Evolutionary conservation across 192 early-diverging fungal genomes (phyloP), one percentile per base, ranked within the genome.

Genomic region (Glomus cerebriforme): DNA sequence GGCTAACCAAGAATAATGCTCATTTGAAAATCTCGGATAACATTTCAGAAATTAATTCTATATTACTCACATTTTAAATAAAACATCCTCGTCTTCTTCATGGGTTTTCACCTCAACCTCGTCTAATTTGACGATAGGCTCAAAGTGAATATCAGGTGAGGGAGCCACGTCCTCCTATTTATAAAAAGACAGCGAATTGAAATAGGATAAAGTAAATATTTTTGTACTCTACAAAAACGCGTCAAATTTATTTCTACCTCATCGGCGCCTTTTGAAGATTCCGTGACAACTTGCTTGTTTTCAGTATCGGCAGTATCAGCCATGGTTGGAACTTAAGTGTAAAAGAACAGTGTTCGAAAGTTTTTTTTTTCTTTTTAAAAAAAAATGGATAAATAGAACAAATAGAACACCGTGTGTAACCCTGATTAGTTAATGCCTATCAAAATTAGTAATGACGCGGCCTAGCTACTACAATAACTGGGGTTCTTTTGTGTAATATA

Each of bases 111-210:
- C 91, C 75, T 94, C 90, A 67, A 98, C 90, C 82, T 97, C 90
- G 69, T 94, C 90, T 58, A 99, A 91, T 86, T 95, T 96, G 90
- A 98, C 85, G 76, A 99, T 87, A 45, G 98, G 98, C 82, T 98
- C 96, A 87, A 99, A 98, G 85, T 98, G 94, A 70, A 97, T 92
- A 54, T 98, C 96, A 66, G 90, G 87, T 71, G 92, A 95, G 34
- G 88, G 93, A 66, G 90, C 91, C 81, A 95, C 94, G 81, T 96
- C 96, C 84, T 90, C 81, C 81, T 79, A 81, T 62, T 63, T 49
- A 13, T 45, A 49, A n/a, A 69, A 70, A 26, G 31, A 31, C 17
- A 32, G 39, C 4, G 26, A 27, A 3, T 8, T 24, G 15, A 7
- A 27, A 26, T 65, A 65, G 10, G 1, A 7, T 65, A 65, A 62